These are phyloP conservation scores for Vigna mungo DNA, from an alignment of 306 rosid species.

Conservation along the genomic window DNA sequence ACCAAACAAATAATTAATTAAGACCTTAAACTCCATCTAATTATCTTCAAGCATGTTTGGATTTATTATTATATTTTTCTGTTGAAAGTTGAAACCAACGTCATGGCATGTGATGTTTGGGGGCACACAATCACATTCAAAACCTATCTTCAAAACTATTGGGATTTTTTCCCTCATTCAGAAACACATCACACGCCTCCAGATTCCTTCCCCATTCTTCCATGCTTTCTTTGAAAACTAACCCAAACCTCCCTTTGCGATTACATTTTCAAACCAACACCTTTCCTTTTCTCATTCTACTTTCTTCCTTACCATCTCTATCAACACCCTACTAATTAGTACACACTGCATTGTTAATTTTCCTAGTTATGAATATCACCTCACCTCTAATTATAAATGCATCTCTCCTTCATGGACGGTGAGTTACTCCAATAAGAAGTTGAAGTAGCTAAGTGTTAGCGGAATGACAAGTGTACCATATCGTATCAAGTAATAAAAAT, in stretches of 20 bases:
- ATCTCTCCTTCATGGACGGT: not conserved
- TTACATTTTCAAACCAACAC: too few species aligned
- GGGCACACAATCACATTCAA: not conserved
- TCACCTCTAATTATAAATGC: too few species aligned
- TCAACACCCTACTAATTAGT: not conserved
- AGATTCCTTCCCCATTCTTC: slow-evolving; percentile 76
- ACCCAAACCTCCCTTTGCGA: too few species aligned
- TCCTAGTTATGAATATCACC: slow-evolving; percentile 41
- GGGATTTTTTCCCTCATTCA: slow-evolving; percentile 48
- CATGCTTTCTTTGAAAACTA: slow-evolving; percentile 61
- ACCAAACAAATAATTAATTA: not conserved
- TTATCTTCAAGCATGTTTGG: slow-evolving; percentile 35
- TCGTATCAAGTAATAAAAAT: too few species aligned
- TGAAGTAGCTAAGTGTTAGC: too few species aligned
- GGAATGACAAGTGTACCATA: too few species aligned
- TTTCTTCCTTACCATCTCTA: slow-evolving; percentile 36
- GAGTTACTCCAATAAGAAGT: too few species aligned
- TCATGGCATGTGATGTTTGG: not conserved
- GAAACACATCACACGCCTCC: slow-evolving; percentile 54
- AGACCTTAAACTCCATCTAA: slow-evolving; percentile 24
- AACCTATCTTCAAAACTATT: not conserved
- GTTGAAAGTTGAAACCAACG: not conserved
- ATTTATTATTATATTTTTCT: slow-evolving; percentile 3
- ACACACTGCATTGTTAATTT: slow-evolving; percentile 27
- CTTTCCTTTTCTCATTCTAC: not conserved